These are phyloP conservation scores for Phytophthora meadii DNA, from an alignment of 352 stramenopile species.

Conservation along the genomic window DNA sequence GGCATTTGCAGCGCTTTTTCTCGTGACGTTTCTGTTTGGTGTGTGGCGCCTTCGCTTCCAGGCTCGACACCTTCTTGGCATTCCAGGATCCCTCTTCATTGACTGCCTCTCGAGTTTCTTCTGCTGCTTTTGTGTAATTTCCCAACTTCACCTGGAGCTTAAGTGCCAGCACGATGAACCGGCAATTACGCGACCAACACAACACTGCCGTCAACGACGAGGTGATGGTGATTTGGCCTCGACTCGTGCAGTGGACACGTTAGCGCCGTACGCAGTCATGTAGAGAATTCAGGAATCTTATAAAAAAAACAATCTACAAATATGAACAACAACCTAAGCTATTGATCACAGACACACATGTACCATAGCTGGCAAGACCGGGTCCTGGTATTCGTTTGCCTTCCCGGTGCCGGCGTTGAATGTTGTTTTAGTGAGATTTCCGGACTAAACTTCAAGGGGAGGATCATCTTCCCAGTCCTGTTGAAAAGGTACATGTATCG, in stretches of 20 bases:
- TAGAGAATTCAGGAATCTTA: conserved; percentile 16
- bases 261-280: conserved; percentile 40
- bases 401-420: background rate
- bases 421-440: background rate
- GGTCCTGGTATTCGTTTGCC: background rate
- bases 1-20: conserved; percentile 25
- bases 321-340: no score
- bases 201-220: conserved; percentile 9
- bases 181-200: conserved; percentile 21
- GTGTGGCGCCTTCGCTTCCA: conserved; percentile 48
- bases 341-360: no score
- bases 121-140: conserved; percentile 63
- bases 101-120: conserved; percentile 50
- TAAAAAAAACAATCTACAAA: background rate
- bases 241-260: conserved; percentile 22
- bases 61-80: conserved; percentile 50
- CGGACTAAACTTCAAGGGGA: background rate
- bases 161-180: conserved; percentile 39
- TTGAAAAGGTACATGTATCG: no score
- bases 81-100: conserved; percentile 40
- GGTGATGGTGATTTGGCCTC: conserved; percentile 7
- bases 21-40: conserved; percentile 46
- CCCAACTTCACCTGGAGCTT: conserved; percentile 54
- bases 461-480: no score
- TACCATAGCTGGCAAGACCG: background rate